Percentiles rank a stretch among this genome's conserved stretches.
Evolutionary conservation across 2,329 filamentous ascomycete genomes (phyloP).

Genomic region (Ascochyta rabiei): DNA sequence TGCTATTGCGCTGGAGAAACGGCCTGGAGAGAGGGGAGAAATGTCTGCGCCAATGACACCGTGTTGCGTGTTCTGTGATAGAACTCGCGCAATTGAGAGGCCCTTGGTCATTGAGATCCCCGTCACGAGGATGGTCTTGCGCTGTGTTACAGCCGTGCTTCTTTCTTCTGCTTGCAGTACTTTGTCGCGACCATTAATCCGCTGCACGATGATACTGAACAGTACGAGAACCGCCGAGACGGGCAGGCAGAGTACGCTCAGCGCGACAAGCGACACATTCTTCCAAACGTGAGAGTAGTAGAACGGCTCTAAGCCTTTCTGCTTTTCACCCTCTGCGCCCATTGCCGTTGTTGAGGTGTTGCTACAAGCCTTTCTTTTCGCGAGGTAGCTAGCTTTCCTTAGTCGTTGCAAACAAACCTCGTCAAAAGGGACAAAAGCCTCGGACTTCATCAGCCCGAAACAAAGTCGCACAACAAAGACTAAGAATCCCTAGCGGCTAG

Average conservation of each 20-base stretch:
- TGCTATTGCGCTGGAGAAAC: constrained; percentile 63
- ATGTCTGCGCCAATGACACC: constrained; percentile 75
- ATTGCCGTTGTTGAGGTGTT: constrained; percentile 16
- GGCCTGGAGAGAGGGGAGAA: constrained; percentile 43
- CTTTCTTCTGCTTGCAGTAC: constrained; percentile 22
- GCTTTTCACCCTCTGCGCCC: constrained; percentile 8
- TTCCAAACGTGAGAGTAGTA: constrained; percentile 54
- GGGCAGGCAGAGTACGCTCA: constrained; percentile 56
- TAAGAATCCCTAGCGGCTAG: constrained; percentile 14
- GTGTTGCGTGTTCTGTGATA: constrained; percentile 67
- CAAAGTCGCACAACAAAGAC: constrained; percentile 2
- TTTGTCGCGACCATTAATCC: constrained; percentile 22
- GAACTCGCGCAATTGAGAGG: constrained; percentile 67
- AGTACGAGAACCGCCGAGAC: constrained; percentile 47
- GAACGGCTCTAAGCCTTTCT: constrained; percentile 23
- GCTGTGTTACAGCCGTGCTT: constrained; percentile 24
- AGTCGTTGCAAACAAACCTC: constrained; percentile 12
- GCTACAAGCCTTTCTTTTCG: constrained; percentile 2
- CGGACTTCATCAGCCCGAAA: constrained; percentile 2
- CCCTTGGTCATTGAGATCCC: constrained; percentile 77
- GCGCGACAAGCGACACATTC: constrained; percentile 55
- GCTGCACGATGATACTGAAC: constrained; percentile 32
- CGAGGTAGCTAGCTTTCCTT: constrained; percentile 8
- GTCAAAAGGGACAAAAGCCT: constrained; percentile 14
- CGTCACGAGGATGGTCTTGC: constrained; percentile 69